Evolutionary conservation across 2,329 filamentous ascomycete genomes (phyloP), one percentile per base, ranked within the genome.

Genomic region (Colletotrichum sp.): DNA sequence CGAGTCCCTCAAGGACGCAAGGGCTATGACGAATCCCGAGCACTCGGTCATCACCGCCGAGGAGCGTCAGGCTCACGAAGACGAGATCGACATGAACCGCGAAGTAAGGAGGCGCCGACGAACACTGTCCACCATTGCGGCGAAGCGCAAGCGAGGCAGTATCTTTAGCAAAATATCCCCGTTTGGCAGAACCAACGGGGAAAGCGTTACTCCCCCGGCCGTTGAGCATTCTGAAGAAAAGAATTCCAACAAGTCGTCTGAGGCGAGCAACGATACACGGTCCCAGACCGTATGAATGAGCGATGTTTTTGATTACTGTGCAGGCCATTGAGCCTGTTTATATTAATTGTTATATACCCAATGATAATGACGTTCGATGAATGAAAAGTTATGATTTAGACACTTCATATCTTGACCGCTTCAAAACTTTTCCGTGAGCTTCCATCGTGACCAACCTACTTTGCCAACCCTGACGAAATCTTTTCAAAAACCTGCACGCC

Each of bases 401-500:
- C 52, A 25, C 39, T 18, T 22, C 36, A 43, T n/a, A 16, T 27
- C 16, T 64, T 39, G 32, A 13, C 32, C n/a, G 7, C 8, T n/a
- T 16, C 25, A 6, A 43, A 4, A 1, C 13, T 9, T 48, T 52
- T 22, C n/a, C n/a, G 61, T n/a, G 58, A 32, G 12, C 22, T 27
- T 27, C 8, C 8, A 3, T 39, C 16, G 55, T 58, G 22, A 30
- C 55, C 55, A 28, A 28, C 55, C 64, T 60, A 66, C n/a, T 27
- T 30, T 39, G 32, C 16, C 25, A 75, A 12, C 8, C 52, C 61
- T 16, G 73, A 43, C 25, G 80, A 79, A 10, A 95, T 94, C 76
- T 89, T 89, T 66, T 85, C 86, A 84, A 96, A 95, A 1, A 95
- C 87, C 1, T 71, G 80, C 0, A 93, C 81, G 0, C 94, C 94